Conservation (phyloP, 2,329 filamentous ascomycete species). For the Trichoderma sp. region DNA sequence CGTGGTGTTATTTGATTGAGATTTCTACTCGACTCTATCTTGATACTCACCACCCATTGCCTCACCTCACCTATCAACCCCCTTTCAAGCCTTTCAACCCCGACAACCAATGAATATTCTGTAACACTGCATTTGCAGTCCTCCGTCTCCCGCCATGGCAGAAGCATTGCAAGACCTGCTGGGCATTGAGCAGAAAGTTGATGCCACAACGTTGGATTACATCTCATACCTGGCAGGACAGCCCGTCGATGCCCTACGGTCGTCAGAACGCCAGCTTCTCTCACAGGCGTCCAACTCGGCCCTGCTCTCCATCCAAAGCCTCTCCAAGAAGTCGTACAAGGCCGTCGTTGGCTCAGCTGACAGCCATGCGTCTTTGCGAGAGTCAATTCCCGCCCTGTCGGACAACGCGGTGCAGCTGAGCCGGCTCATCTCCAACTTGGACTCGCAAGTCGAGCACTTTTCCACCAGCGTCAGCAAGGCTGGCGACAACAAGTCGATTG, state of each 20-base stretch:
- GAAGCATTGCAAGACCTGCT: conserved; percentile 38
- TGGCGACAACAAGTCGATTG: conserved; percentile 66
- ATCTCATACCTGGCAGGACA: conserved; percentile 75
- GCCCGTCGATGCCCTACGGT: conserved; percentile 67
- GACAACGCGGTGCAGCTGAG: conserved; percentile 65
- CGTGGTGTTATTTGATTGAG: neutral
- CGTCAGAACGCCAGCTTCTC: conserved; percentile 75
- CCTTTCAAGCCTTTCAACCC: neutral
- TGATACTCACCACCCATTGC: neutral
- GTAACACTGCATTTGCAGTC: neutral
- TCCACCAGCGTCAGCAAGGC: conserved; percentile 78
- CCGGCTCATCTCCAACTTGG: conserved; percentile 72
- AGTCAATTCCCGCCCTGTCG: conserved; percentile 69
- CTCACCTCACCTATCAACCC: neutral
- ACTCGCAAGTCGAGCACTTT: conserved; percentile 75
- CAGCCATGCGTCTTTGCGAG: conserved; percentile 69
- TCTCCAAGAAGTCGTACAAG: conserved; percentile 87
- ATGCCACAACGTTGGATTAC: conserved; percentile 64
- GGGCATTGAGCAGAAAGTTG: conserved; percentile 33
- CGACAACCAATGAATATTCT: neutral
- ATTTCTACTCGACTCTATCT: neutral
- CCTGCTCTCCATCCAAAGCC: conserved; percentile 76
- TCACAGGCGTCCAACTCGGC: conserved; percentile 76
- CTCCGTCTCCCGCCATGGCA: conserved; percentile 35
- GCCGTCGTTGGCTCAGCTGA: conserved; percentile 77